Evolutionary conservation across 2,329 filamentous ascomycete species (phyloP), one percentile per base, ranked within the genome.

Genomic region (Monilinia polystroma): DNA sequence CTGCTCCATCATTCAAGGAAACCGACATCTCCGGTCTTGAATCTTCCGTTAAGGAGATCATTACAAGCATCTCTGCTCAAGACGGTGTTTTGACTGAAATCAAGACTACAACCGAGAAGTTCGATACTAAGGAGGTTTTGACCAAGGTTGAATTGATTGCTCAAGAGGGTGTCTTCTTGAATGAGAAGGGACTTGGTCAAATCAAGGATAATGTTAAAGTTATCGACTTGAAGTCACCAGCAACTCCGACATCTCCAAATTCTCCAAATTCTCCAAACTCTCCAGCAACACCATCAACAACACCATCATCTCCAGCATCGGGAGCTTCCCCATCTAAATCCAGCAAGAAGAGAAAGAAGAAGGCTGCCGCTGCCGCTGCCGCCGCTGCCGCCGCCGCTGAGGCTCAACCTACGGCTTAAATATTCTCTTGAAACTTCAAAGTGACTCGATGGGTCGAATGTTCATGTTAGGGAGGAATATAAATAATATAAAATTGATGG

Each of bases 271-370:
- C 71, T 4, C 74, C 72, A 4, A 73, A 72, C 7, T 75, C 72
- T 6, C 32, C 41, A 23, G 69, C 70, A 20, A 85, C 85, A 26
- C 54, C 64, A 16, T 71, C 71, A 29, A 70, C 70, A 14, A 74
- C 73, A 3, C 73, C 74, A 35, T 75, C 73, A 49, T 71, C 70
- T 16, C 85, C 70, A 8, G 73, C 73, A 26, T 75, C 73, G 86
- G 82, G 3, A 84, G 81, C 26, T 99, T 95, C 20, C 98, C 93
- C 71, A 98, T 91, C 67, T 98, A 79, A 62, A n/a, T 51, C 58
- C 26, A 62, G 20, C 12, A 49, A 51, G 49, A 62, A 52, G 47
- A 62, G 45, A 32, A 52, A 51, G 32, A 62, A 51, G 58, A 62
- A 35, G 47, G 43, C 20, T 18, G 43, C 57, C 0, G 56, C 57